These are phyloP conservation scores for Wickerhamiella australiensis DNA, from an alignment of 805 yeast genomes.

Conservation along the genomic window DNA sequence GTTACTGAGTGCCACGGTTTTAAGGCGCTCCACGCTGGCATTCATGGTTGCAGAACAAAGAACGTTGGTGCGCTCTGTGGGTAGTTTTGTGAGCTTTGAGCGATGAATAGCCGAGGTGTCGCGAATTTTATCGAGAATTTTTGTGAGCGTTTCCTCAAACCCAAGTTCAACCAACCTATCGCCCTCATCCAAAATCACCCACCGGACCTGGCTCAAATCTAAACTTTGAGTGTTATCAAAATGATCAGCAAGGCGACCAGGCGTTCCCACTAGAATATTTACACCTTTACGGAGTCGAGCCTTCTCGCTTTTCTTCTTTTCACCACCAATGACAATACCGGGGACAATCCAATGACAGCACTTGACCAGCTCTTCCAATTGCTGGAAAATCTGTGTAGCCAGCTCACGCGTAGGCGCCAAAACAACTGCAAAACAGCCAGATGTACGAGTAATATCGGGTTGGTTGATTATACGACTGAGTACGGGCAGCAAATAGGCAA, in stretches of 20 bases:
- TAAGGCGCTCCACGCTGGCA: slow-evolving; percentile 64
- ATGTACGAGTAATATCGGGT: slow-evolving; percentile 38
- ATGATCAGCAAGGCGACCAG: slow-evolving; percentile 92
- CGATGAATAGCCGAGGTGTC: slow-evolving; percentile 31
- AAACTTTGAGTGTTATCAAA: slow-evolving; percentile 75
- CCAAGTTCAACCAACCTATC: slow-evolving; percentile 93
- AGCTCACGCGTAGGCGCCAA: slow-evolving; percentile 92
- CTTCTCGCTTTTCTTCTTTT: slow-evolving; percentile 91
- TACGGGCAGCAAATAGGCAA: slow-evolving; percentile 78
- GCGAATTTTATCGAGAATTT: slow-evolving; percentile 53
- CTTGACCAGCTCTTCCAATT: slow-evolving; percentile 56
- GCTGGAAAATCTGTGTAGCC: slow-evolving; percentile 79
- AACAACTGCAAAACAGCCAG: slow-evolving; percentile 82
- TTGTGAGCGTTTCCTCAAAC: slow-evolving; percentile 81
- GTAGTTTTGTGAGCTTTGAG: slow-evolving; percentile 34
- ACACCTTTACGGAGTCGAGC: slow-evolving; percentile 93
- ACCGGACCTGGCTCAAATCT: slow-evolving; percentile 61
- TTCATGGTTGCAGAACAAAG: slow-evolving; percentile 93
- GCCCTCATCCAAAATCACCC: slow-evolving; percentile 92
- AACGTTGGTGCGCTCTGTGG: slow-evolving; percentile 58
- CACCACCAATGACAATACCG: slow-evolving; percentile 95
- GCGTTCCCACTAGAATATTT: slow-evolving; percentile 91
- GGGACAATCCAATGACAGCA: slow-evolving; percentile 87
- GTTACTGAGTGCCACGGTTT: slow-evolving; percentile 59
- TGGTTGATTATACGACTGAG: slow-evolving; percentile 56